Evolutionary conservation across 306 rosid genomes (phyloP), one percentile per base, ranked within the genome.

Genomic region (Pyrus pyrifolia): DNA sequence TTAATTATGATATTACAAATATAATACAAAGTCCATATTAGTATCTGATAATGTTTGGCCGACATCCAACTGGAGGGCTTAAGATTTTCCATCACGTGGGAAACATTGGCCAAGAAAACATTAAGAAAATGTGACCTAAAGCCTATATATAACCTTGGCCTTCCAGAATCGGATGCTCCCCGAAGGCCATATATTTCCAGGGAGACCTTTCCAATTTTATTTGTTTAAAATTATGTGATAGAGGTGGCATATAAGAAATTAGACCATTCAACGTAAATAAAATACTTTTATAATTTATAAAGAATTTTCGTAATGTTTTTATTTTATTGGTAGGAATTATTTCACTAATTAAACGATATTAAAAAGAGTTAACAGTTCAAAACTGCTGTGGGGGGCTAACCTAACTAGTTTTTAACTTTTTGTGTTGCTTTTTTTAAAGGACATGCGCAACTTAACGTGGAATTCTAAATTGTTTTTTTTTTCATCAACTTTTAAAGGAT

Each of bases 51-150:
- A 71, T 33, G 70, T 78, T 76, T 78, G 85, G 87, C 89, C 89
- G 89, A 83, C 89, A 78, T 30, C 5, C 17, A 58, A 27, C 25
- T 35, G 17, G 23, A 57, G 35, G 5, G 49, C 64, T 71, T 21
- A 21, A 55, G 52, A 53, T 63, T 67, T 58, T 67, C 66, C 57
- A 74, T 72, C 82, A 82, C 87, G 89, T 85, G 91, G 86, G 79
- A 73, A 83, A 79, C 81, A 80, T 82, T 77, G 55, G 61, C 52
- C 66, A 40, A 27, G 35, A 70, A 69, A 80, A 46, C 42, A 52
- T 65, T 30, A 22, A 21, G 23, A 5, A 18, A 51, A 71, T 60
- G 78, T 18, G 35, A 23, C 35, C 15, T 72, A 22, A 1, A 15
- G 53, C 17, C 67, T 5, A 31, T 31, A 31, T 31, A 31, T 31